These are phyloP conservation scores for Cerioporus squamosus DNA, from an alignment of 1,284 basidiomycete species.

Conservation along the genomic window DNA sequence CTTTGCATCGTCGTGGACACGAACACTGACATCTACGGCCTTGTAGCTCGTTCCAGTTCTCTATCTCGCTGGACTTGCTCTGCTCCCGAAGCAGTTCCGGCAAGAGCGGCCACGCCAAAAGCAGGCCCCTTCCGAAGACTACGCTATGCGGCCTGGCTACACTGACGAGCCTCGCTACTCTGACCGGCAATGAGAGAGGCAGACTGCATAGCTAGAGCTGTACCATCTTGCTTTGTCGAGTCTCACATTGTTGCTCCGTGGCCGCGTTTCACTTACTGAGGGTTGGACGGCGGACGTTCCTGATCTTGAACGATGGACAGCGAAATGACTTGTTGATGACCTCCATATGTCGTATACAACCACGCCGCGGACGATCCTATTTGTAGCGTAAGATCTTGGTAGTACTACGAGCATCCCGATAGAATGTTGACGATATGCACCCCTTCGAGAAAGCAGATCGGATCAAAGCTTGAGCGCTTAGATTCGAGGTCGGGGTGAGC, in stretches of 20 bases:
- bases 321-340: too few species aligned
- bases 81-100: slow-evolving; percentile 51
- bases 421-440: not conserved
- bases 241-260: too few species aligned
- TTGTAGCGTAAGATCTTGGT: not conserved
- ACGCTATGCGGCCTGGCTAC: slow-evolving; percentile 4
- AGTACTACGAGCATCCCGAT: not conserved
- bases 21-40: not conserved
- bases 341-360: too few species aligned
- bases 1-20: not conserved
- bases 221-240: not conserved
- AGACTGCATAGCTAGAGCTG: too few species aligned
- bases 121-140: slow-evolving; percentile 11
- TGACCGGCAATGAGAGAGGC: not conserved
- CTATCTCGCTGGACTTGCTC: slow-evolving; percentile 49
- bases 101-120: slow-evolving; percentile 39
- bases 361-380: too few species aligned
- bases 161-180: slow-evolving; percentile 11
- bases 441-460: too few species aligned
- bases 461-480: not conserved
- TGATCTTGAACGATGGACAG: not conserved
- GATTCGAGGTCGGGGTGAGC: too few species aligned
- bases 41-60: slow-evolving; percentile 48
- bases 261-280: not conserved
- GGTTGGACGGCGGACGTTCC: not conserved